Base-by-base conservation (phyloP, 768 basidiomycete species). In the Rickenella mellea region DNA sequence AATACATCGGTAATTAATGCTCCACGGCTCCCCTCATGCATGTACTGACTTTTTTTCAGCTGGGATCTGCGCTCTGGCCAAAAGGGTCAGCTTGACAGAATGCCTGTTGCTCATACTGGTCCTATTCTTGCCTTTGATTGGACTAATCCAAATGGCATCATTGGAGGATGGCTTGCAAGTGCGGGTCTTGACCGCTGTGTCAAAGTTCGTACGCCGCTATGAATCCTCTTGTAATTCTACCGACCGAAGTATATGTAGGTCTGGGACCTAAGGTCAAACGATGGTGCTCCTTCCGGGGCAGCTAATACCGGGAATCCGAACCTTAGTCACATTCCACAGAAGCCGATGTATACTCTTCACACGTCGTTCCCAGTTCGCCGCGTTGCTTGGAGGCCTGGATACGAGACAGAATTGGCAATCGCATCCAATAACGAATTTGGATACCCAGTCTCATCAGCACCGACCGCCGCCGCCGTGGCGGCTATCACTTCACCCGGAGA, bases 21-120 rank as follows among this genome's bases (percentile, higher is more conserved):
- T 79, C 79, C 50, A 36, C 68, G 77, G 76, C 73, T 31, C 9
- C 27, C 19, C 7, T 36, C 22, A 31, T 27, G 14, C 6, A 29
- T 19, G 7, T 3, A n/a, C 39, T 22, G 9, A 7, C 10, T 8
- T 15, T n/a, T 40, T 11, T 39, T 39, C 42, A 80, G 83, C 46
- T 89, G 86, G 83, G 87, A 90, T 52, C 63, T 89, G 41, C 73
- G 76, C 50, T 80, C 81, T 74, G 83, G 83, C 4, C 81, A 83
- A 49, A 73, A 78, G 5, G 83, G 84, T 4, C 71, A 75, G 38
- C 65, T 86, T 0, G 86, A 87, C 53, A 75, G 79, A 17, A 62
- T 89, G 15, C 71, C 77, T 5, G 74, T 86, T 5, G 86, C 87
- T 0, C 87, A 90, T 60, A 68, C 73, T 6, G 76, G 77, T 0